Conservation (phyloP, 2,329 filamentous ascomycete genomes). For the Pseudogymnoascus sp. region DNA sequence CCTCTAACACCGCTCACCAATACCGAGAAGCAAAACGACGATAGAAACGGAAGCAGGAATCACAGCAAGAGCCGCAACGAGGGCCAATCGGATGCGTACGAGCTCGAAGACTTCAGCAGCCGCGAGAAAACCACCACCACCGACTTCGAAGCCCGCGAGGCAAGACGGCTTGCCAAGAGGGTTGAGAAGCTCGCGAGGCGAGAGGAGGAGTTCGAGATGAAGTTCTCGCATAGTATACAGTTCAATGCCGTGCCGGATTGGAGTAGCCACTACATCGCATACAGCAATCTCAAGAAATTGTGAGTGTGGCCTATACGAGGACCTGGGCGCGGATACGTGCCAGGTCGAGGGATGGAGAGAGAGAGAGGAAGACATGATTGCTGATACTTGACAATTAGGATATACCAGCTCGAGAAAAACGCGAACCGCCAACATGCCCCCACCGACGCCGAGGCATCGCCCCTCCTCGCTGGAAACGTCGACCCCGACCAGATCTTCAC, state of each 20-base stretch:
- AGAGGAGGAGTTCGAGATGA: conserved; percentile 79
- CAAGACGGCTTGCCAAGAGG: conserved; percentile 34
- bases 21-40: background rate
- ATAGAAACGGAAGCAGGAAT: background rate
- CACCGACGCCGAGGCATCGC: conserved; percentile 74
- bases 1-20: background rate
- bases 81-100: conserved; percentile 4
- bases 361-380: too few relatives aligned
- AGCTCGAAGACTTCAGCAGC: background rate
- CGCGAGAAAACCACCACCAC: background rate
- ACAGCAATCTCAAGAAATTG: conserved; percentile 98
- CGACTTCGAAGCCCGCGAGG: conserved; percentile 1
- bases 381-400: conserved; percentile 43
- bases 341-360: background rate
- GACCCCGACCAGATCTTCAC: conserved; percentile 78
- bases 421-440: conserved; percentile 52
- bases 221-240: conserved; percentile 98
- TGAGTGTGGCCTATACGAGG: conserved; percentile 38
- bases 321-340: too few relatives aligned
- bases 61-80: background rate
- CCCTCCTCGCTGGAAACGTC: conserved; percentile 60
- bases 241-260: conserved; percentile 99
- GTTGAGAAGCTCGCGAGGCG: conserved; percentile 61
- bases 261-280: conserved; percentile 96
- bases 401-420: conserved; percentile 89